Percentiles rank a stretch among this genome's conserved stretches.
Evolutionary conservation across 768 basidiomycete genomes (phyloP).

Genomic region (Lepiota venenata): DNA sequence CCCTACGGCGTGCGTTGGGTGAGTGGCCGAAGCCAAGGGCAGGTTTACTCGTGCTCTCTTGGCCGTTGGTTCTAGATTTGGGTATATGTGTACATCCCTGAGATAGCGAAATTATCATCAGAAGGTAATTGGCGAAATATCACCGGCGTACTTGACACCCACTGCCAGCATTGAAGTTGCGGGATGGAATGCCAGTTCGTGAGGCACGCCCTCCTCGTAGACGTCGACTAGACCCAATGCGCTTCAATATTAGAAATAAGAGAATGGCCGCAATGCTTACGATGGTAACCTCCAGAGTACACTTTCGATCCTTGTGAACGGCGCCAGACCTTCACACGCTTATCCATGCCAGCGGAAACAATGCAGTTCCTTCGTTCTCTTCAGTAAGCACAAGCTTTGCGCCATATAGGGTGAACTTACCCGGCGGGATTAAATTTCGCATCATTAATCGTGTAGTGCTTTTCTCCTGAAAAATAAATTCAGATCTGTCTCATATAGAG

Average conservation of each 20-base stretch:
- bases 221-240: conserved; percentile 7
- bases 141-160: conserved; percentile 32
- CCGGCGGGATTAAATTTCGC: conserved; percentile 50
- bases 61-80: conserved; percentile 16
- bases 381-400: not conserved
- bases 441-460: conserved; percentile 55
- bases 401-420: conserved; percentile 24
- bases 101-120: conserved; percentile 15
- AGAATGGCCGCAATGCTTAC: conserved; percentile 8
- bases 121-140: not conserved
- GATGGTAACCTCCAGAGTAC: conserved; percentile 7
- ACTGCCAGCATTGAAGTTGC: conserved; percentile 37
- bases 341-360: conserved; percentile 13
- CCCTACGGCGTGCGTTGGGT: conserved; percentile 30
- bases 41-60: conserved; percentile 11
- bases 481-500: not conserved
- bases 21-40: conserved; percentile 16
- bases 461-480: conserved; percentile 18
- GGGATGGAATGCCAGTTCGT: conserved; percentile 45
- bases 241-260: not conserved
- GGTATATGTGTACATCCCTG: conserved; percentile 23
- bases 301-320: not conserved
- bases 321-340: conserved; percentile 6
- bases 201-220: conserved; percentile 25
- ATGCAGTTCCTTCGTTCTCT: not conserved